A percentile compares a stretch with the other conserved stretches of the same genome.
These are phyloP conservation scores for Trichoderma guizhouense DNA, from an alignment of 2,329 filamentous ascomycete genomes.

Conservation along the genomic window DNA sequence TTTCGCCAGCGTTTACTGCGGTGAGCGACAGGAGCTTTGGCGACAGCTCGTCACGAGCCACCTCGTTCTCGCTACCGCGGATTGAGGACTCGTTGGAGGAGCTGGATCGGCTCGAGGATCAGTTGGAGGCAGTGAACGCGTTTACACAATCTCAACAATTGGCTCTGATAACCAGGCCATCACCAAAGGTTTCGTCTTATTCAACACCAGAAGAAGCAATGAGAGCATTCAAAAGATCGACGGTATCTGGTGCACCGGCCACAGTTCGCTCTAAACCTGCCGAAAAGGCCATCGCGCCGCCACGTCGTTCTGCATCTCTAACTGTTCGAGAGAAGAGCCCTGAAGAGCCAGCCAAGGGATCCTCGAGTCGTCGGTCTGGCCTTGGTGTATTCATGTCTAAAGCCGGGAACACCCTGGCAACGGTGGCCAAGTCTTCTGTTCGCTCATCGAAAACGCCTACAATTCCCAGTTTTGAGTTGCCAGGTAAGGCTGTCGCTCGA, in stretches of 20 bases:
- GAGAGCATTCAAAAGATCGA: conserved; percentile 27
- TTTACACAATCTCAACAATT: conserved; percentile 36
- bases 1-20: conserved; percentile 33
- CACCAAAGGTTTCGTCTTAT: background rate
- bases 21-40: conserved; percentile 35
- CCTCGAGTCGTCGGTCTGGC: background rate
- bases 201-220: background rate
- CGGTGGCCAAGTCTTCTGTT: background rate
- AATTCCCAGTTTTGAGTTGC: conserved; percentile 57
- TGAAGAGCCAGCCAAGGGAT: conserved; percentile 17
- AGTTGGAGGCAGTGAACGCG: conserved; percentile 53
- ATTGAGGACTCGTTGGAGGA: conserved; percentile 65
- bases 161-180: conserved; percentile 27
- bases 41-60: conserved; percentile 31
- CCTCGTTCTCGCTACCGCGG: conserved; percentile 40
- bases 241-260: conserved; percentile 34
- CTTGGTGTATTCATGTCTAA: conserved; percentile 3
- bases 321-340: conserved; percentile 32
- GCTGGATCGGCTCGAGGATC: conserved; percentile 59
- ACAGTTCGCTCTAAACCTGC: conserved; percentile 43
- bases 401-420: conserved; percentile 3
- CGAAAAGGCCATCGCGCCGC: conserved; percentile 34
- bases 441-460: conserved; percentile 47
- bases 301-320: conserved; percentile 44
- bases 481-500: conserved; percentile 58